These are phyloP conservation scores for Dioszegia crocea DNA, from an alignment of 768 basidiomycete genomes.

Conservation along the genomic window DNA sequence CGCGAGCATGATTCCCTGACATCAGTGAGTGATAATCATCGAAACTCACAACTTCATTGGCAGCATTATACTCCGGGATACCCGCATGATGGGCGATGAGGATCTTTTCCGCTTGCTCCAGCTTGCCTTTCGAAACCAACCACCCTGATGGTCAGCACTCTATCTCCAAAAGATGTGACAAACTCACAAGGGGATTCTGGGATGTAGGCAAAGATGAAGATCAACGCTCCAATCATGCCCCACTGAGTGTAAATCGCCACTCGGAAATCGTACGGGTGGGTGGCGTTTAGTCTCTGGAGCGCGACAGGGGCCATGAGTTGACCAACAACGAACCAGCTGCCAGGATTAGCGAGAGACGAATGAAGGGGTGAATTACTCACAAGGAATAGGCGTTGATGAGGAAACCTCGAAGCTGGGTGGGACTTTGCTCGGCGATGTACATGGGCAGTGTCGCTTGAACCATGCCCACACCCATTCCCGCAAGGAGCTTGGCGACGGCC, in stretches of 20 bases:
- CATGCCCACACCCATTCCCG: constrained; percentile 27
- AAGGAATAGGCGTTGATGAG: constrained; percentile 28
- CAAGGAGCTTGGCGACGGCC: constrained; percentile 26
- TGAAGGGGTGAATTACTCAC: no score
- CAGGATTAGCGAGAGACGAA: not conserved
- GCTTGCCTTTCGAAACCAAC: constrained; percentile 18
- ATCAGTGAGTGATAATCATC: not conserved
- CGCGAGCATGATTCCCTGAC: constrained; percentile 8
- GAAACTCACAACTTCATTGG: constrained; percentile 2
- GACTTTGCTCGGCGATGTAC: constrained; percentile 25
- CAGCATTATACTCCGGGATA: constrained; percentile 19
- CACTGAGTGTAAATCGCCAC: constrained; percentile 27
- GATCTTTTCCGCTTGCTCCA: constrained; percentile 16
- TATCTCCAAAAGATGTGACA: not conserved
- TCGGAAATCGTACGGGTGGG: constrained; percentile 18
- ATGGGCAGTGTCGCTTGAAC: constrained; percentile 28
- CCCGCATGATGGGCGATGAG: constrained; percentile 11
- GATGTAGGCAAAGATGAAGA: constrained; percentile 12
- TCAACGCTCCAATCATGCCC: constrained; percentile 14
- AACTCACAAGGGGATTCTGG: constrained; percentile 21
- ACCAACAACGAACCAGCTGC: constrained; percentile 25
- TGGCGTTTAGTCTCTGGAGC: constrained; percentile 13
- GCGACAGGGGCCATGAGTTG: constrained; percentile 30
- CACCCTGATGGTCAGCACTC: constrained; percentile 13
- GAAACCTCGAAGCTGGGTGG: constrained; percentile 24